A percentile compares a stretch with the other conserved stretches of the same genome.
These are phyloP conservation scores for Hysterangium stoloniferum DNA, from an alignment of 768 basidiomycete genomes.

Conservation along the genomic window DNA sequence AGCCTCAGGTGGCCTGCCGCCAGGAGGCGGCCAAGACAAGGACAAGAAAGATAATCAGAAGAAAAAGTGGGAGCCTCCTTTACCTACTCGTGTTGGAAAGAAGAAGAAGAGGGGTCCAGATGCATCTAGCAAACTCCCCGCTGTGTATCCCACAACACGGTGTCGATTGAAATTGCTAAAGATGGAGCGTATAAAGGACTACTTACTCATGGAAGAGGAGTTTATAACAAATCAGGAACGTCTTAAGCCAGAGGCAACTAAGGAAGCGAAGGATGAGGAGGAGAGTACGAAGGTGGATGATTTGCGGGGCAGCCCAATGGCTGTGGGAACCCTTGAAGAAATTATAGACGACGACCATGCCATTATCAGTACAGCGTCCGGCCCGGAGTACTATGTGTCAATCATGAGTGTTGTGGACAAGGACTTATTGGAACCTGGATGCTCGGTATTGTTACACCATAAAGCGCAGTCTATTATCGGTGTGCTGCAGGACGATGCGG, in stretches of 20 bases:
- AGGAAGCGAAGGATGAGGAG: slow-evolving; percentile 94
- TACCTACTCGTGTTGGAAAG: slow-evolving; percentile 94
- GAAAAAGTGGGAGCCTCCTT: slow-evolving; percentile 98
- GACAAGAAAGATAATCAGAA: slow-evolving; percentile 48
- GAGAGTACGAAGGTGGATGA: slow-evolving; percentile 92
- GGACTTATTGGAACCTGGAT: slow-evolving; percentile 92
- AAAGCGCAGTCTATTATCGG: slow-evolving; percentile 94
- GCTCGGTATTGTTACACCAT: slow-evolving; percentile 91
- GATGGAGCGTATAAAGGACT: slow-evolving; percentile 97
- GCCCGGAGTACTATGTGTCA: slow-evolving; percentile 94
- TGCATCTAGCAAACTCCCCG: slow-evolving; percentile 82
- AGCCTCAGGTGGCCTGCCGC: slow-evolving; percentile 49
- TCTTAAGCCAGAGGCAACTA: slow-evolving; percentile 75
- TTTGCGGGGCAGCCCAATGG: slow-evolving; percentile 92
- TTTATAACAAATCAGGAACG: slow-evolving; percentile 90
- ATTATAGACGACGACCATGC: slow-evolving; percentile 98
- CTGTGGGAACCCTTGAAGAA: slow-evolving; percentile 97
- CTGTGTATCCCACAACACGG: slow-evolving; percentile 89
- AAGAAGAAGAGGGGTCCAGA: slow-evolving; percentile 93
- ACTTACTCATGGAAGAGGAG: slow-evolving; percentile 90
- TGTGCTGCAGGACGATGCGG: slow-evolving; percentile 89
- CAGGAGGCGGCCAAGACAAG: slow-evolving; percentile 35
- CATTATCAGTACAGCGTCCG: slow-evolving; percentile 92
- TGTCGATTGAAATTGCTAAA: slow-evolving; percentile 94
- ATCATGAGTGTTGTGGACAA: slow-evolving; percentile 99